Evolutionary conservation across 352 stramenopile genomes (phyloP).

Genomic region (Pythium sukuiense): DNA sequence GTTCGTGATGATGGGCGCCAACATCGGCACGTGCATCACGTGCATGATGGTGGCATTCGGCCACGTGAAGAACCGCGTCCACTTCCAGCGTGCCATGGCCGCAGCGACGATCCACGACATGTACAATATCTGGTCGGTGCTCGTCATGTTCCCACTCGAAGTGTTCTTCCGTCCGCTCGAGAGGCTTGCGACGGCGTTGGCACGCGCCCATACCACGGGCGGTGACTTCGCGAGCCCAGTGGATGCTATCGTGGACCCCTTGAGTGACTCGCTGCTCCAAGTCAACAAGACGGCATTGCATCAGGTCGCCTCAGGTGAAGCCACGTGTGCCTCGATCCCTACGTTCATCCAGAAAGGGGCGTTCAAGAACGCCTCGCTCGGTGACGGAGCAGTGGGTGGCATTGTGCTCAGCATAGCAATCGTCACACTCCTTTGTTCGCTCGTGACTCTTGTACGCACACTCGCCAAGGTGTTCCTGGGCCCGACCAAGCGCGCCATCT

Average conservation of each 20-base stretch:
- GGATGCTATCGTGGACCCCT: constrained; percentile 19
- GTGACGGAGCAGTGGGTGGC: constrained; percentile 44
- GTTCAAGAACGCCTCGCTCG: constrained; percentile 37
- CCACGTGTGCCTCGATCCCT: constrained; percentile 21
- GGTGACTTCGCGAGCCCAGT: constrained; percentile 21
- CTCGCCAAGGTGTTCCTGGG: constrained; percentile 74
- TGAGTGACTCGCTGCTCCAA: constrained; percentile 9
- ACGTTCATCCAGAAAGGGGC: constrained; percentile 43
- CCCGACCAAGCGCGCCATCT: constrained; percentile 81
- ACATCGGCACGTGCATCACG: constrained; percentile 73
- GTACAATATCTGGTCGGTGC: constrained; percentile 74
- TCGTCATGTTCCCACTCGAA: constrained; percentile 48
- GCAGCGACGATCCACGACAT: constrained; percentile 28
- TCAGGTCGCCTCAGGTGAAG: constrained; percentile 31
- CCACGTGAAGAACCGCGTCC: constrained; percentile 53
- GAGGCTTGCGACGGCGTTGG: constrained; percentile 28
- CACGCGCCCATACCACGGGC: background rate
- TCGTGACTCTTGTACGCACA: constrained; percentile 52
- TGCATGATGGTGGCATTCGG: constrained; percentile 78
- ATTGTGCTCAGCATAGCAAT: constrained; percentile 52
- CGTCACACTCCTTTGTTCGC: constrained; percentile 43
- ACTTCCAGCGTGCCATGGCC: constrained; percentile 38
- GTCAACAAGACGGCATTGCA: constrained; percentile 14
- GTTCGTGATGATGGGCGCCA: constrained; percentile 83
- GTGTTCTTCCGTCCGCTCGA: constrained; percentile 35